phyloP scores from a whole-genome alignment of 2,329 filamentous ascomycete genomes.

The Aureobasidium subglaciale region DNA sequence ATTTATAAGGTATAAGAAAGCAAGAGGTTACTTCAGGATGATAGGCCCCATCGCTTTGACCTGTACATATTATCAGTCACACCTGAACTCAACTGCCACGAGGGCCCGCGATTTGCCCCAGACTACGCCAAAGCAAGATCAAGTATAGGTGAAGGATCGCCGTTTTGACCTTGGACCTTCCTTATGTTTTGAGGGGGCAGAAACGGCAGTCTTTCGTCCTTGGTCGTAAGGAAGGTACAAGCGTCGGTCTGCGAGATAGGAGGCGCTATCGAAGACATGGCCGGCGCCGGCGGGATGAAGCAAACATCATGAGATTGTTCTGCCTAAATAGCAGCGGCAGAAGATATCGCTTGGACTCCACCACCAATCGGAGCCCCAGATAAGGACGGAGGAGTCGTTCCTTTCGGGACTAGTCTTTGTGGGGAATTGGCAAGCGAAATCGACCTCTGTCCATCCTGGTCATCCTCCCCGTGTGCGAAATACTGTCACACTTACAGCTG shows the following conservation, averaged over 20 bases:
- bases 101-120: not conserved
- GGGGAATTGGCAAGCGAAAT: conserved; percentile 3
- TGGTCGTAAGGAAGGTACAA: conserved; percentile 4
- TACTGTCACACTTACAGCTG: too few relatives aligned
- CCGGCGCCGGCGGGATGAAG: not conserved
- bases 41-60: conserved; percentile 10
- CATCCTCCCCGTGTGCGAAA: too few relatives aligned
- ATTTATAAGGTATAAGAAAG: conserved; percentile 4
- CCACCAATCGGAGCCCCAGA: not conserved
- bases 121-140: not conserved
- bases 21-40: not conserved
- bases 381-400: not conserved
- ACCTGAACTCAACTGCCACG: not conserved
- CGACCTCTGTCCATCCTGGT: too few relatives aligned
- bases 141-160: not conserved
- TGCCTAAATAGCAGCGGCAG: not conserved
- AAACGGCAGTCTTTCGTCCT: not conserved
- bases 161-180: conserved; percentile 12
- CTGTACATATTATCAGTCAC: conserved; percentile 1
- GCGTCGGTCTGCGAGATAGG: conserved; percentile 7
- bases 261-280: not conserved
- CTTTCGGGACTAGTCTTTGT: not conserved
- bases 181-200: not conserved
- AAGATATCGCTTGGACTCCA: not conserved
- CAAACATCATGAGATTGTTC: not conserved